Evolutionary conservation across 2,329 filamentous ascomycete species (phyloP), one percentile per base, ranked within the genome.

Genomic region (Nigrograna mackinnonii): DNA sequence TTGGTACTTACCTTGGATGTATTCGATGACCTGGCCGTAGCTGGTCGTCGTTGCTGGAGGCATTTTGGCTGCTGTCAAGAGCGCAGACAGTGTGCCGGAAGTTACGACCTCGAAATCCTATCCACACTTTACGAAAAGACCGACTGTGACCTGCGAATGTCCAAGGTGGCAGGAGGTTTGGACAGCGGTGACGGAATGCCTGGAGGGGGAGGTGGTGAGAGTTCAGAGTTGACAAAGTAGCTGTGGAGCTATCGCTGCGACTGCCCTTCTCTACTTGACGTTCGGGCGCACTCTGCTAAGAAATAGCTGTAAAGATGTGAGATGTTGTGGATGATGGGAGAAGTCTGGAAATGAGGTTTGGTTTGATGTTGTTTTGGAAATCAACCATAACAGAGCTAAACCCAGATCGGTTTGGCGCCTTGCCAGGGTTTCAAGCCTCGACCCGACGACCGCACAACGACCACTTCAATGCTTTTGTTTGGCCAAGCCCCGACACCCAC

Each of bases 21-120:
- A 96, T 77, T 96, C 91, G 66, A 96, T 91, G 59, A 96, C 84
- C 75, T 95, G 89, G 50, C 89, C 91, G 74, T 89, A 82, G 71
- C 84, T 87, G 41, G 59, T 73, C 43, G 60, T 48, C 41, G 47
- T 44, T 21, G 53, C 56, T 22, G 58, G 62, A 48, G 63, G 53
- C 60, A 64, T 60, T 41, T 46, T 61, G 37, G 55, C 52, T 32
- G 49, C 47, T 50, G 56, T 54, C 43, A 49, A 44, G 19, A 51
- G 56, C 47, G 62, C 57, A 59, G 57, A 57, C 56, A 60, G 60
- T 31, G 20, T 40, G 45, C 38, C 14, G 46, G 54, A 50, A 53
- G 41, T 43, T 26, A 54, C 54, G 47, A 53, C 45, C 35, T 28
- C 46, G 30, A 35, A 19, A 28, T n/a, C 11, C 18, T 37, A 30